Evolutionary conservation across 192 early-diverging fungal species (phyloP).

Genomic region (Mortierella hygrophila): DNA sequence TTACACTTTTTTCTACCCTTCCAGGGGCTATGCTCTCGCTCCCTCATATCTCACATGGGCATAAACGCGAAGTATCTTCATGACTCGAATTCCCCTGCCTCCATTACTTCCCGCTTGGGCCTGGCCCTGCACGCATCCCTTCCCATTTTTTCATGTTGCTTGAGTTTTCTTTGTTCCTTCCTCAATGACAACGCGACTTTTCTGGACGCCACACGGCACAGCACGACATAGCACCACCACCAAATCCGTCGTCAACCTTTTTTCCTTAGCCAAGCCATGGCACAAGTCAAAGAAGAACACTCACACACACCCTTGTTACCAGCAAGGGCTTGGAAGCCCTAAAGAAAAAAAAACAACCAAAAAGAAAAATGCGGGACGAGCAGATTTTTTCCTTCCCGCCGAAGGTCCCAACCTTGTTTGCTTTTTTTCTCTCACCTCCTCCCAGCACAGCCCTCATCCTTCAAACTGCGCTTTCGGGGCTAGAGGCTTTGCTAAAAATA

Average conservation of each 20-base stretch:
- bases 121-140: not conserved
- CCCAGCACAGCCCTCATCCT: not conserved
- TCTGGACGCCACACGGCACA: no score
- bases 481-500: not conserved
- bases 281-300: not conserved
- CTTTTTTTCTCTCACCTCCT: not conserved
- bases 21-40: not conserved
- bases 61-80: not conserved
- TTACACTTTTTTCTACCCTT: slow-evolving; percentile 2
- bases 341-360: not conserved
- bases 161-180: not conserved
- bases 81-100: not conserved
- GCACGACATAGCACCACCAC: no score
- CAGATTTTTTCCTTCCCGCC: not conserved
- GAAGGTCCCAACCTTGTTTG: not conserved
- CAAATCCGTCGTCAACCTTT: no score
- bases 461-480: slow-evolving; percentile 14
- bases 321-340: not conserved
- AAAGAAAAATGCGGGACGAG: not conserved
- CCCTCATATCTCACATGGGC: not conserved
- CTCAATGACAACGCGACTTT: no score
- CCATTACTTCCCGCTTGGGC: not conserved
- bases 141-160: not conserved
- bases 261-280: not conserved
- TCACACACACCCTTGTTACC: no score